A percentile compares a stretch with the other conserved stretches of the same genome.
Evolutionary conservation across 2,329 filamentous ascomycete species (phyloP).

Genomic region (Hortaea sp.): DNA sequence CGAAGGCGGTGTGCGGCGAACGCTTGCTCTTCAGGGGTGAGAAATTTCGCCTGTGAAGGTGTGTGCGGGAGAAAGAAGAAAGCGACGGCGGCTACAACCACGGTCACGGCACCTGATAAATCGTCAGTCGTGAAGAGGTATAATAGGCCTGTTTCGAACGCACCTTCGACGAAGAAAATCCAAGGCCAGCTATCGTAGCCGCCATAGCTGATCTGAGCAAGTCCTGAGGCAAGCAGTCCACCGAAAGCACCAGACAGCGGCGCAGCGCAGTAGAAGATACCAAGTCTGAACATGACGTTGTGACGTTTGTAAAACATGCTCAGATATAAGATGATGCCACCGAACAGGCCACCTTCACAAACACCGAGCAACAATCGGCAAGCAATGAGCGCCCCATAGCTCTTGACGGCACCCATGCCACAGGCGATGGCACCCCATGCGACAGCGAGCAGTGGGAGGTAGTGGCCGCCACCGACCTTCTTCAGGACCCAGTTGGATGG

Average conservation of each 20-base stretch:
- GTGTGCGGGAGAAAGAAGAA: constrained; percentile 47
- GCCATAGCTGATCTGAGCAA: constrained; percentile 29
- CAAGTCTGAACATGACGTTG: constrained; percentile 31
- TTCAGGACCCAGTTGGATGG: constrained; percentile 33
- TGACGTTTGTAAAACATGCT: constrained; percentile 19
- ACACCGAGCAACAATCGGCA: constrained; percentile 32
- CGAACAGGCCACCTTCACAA: constrained; percentile 31
- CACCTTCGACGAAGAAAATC: constrained; percentile 20
- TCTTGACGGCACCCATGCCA: constrained; percentile 33
- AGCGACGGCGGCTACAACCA: constrained; percentile 43
- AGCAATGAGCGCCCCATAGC: constrained; percentile 30
- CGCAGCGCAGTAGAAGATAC: constrained; percentile 25
- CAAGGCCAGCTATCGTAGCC: constrained; percentile 32
- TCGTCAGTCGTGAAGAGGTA: background rate
- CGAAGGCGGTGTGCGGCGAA: constrained; percentile 21
- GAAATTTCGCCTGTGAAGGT: constrained; percentile 37
- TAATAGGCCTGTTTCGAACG: background rate
- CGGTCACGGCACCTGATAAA: constrained; percentile 41
- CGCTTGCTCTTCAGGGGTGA: constrained; percentile 22
- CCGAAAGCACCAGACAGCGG: constrained; percentile 23
- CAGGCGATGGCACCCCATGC: constrained; percentile 32
- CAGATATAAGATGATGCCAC: constrained; percentile 28
- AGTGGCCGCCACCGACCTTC: constrained; percentile 30
- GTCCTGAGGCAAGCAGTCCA: constrained; percentile 32
- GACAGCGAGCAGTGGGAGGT: constrained; percentile 30